phyloP scores from a whole-genome alignment of 2,329 filamentous ascomycete genomes.

The Penicillium occitanis region DNA sequence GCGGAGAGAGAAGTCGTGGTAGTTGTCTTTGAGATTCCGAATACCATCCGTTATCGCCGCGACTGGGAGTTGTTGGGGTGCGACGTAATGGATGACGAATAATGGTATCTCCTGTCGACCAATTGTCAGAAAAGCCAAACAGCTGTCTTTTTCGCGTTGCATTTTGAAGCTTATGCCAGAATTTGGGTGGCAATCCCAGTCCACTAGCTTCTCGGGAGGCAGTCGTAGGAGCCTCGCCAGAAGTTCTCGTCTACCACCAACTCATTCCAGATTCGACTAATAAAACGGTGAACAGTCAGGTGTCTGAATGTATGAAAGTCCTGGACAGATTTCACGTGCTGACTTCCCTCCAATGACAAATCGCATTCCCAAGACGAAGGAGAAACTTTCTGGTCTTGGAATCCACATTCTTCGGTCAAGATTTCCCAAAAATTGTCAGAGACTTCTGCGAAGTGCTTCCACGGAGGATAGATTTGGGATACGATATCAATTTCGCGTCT shows the following conservation, averaged over 20 bases:
- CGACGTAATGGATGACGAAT: neutral
- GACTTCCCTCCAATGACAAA: neutral
- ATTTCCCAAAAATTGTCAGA: neutral
- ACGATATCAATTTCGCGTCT: neutral
- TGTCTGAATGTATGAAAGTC: neutral
- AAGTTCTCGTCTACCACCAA: neutral
- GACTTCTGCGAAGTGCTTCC: neutral
- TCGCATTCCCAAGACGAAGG: neutral
- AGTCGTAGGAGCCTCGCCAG: neutral
- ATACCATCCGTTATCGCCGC: neutral
- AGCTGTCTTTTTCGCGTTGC: neutral
- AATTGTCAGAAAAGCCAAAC: neutral
- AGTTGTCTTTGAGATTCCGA: neutral
- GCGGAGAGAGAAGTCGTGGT: neutral
- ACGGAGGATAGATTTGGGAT: neutral
- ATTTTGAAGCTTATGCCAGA: neutral
- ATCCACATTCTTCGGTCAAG: neutral
- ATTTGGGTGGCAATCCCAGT: neutral
- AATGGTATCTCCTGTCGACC: neutral
- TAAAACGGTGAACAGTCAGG: neutral
- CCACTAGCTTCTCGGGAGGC: neutral
- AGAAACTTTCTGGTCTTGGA: neutral
- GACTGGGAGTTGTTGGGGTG: neutral
- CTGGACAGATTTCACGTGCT: neutral
- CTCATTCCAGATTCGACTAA: neutral